These are phyloP conservation scores for Lentinula sp. DNA, from an alignment of 768 basidiomycete species.

Conservation along the genomic window DNA sequence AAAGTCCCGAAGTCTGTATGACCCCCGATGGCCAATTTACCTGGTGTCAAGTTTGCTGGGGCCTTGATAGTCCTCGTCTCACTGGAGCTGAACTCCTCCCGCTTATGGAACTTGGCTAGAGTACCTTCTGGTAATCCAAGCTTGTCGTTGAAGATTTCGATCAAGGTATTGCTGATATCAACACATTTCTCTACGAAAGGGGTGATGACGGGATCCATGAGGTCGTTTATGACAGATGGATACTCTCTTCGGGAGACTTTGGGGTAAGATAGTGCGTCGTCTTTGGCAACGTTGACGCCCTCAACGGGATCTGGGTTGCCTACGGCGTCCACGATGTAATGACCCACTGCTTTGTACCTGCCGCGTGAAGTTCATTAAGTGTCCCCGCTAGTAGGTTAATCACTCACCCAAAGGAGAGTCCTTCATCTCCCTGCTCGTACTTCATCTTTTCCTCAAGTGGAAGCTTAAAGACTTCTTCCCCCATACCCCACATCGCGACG, in stretches of 20 bases:
- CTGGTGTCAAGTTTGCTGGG: constrained; percentile 24
- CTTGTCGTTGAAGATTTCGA: constrained; percentile 35
- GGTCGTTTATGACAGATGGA: constrained; percentile 30
- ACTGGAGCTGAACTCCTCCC: constrained; percentile 29
- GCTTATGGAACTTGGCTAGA: constrained; percentile 27
- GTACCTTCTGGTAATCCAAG: constrained; percentile 36
- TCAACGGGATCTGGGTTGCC: constrained; percentile 37
- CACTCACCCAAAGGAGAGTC: constrained; percentile 25
- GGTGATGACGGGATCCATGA: constrained; percentile 27
- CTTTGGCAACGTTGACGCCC: constrained; percentile 44
- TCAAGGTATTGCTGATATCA: constrained; percentile 31
- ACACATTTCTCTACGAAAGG: constrained; percentile 15
- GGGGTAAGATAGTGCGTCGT: constrained; percentile 44
- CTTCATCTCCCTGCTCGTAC: constrained; percentile 30
- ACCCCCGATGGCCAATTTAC: constrained; percentile 29
- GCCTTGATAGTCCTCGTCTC: constrained; percentile 36
- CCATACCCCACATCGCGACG: constrained; percentile 29
- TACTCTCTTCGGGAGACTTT: constrained; percentile 34
- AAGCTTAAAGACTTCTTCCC: constrained; percentile 29
- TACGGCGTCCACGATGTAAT: constrained; percentile 35
- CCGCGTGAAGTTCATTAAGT: not conserved
- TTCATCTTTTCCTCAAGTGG: constrained; percentile 30
- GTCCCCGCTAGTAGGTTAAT: not conserved
- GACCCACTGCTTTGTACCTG: constrained; percentile 39
- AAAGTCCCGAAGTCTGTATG: constrained; percentile 72